These are phyloP conservation scores for Corymbia maculata DNA, from an alignment of 345 rosid species.

Conservation along the genomic window DNA sequence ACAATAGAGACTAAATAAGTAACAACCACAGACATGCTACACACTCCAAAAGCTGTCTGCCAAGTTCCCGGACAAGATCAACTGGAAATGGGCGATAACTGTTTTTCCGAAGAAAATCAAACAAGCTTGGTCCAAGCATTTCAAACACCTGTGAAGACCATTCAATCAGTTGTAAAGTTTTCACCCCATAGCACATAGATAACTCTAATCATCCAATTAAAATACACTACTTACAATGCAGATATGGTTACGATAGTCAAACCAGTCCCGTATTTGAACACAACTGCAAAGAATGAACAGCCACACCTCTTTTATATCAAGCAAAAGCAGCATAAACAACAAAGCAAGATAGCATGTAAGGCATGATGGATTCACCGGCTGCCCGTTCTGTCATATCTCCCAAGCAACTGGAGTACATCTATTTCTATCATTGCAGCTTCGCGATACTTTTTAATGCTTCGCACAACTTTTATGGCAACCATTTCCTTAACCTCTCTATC, in stretches of 20 bases:
- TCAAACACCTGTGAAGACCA: constrained; percentile 63
- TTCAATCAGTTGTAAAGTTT: constrained; percentile 22
- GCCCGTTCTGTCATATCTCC: constrained; percentile 41
- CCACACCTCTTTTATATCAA: background rate
- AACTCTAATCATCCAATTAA: background rate
- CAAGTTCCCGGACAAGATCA: constrained; percentile 69
- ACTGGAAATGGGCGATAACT: constrained; percentile 59
- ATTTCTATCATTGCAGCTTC: constrained; percentile 67
- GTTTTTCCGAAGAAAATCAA: constrained; percentile 66
- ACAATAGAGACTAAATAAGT: constrained; percentile 8
- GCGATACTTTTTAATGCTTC: constrained; percentile 52
- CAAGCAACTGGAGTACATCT: constrained; percentile 52
- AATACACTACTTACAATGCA: constrained; percentile 49
- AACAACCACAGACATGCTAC: constrained; percentile 57
- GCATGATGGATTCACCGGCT: constrained; percentile 27
- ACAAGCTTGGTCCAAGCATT: constrained; percentile 81
- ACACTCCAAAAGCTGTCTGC: constrained; percentile 72
- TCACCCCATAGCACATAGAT: constrained; percentile 4
- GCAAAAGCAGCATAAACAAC: background rate
- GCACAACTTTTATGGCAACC: constrained; percentile 66
- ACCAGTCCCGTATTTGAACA: constrained; percentile 54
- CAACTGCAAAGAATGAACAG: constrained; percentile 39
- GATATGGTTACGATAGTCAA: constrained; percentile 61
- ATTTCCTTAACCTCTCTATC: constrained; percentile 52
- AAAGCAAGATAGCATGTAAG: background rate